These are phyloP conservation scores for Trifolium repens DNA, from an alignment of 306 rosid genomes.

Conservation along the genomic window DNA sequence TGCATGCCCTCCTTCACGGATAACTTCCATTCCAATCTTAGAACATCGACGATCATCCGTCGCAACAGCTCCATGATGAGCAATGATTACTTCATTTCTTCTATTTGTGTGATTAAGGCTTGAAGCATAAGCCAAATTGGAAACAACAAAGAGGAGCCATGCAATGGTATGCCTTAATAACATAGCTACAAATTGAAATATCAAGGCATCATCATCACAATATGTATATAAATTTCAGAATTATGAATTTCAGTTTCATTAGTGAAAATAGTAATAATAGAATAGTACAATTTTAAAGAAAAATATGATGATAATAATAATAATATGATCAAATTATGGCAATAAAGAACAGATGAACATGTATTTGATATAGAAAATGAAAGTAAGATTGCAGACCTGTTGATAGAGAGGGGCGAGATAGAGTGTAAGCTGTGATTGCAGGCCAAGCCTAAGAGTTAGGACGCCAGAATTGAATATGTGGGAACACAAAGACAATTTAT, in stretches of 20 bases:
- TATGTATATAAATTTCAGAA: not conserved
- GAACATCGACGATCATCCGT: constrained; percentile 75
- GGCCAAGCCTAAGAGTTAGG: not conserved
- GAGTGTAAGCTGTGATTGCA: not conserved
- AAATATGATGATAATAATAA: not conserved
- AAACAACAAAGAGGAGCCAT: constrained; percentile 42
- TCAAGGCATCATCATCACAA: not conserved
- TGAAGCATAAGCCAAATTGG: constrained; percentile 40
- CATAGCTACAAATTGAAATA: constrained; percentile 43
- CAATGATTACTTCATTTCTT: constrained; percentile 56
- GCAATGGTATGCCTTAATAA: constrained; percentile 44
- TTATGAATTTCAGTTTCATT: not conserved
- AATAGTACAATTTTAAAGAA: not conserved
- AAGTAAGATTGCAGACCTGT: constrained; percentile 3
- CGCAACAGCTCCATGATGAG: constrained; percentile 72
- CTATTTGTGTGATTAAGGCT: constrained; percentile 28
- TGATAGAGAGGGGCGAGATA: constrained; percentile 11
- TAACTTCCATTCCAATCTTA: constrained; percentile 59
- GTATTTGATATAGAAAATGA: not conserved
- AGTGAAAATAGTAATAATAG: not conserved
- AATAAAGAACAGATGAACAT: not conserved
- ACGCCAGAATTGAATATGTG: not conserved
- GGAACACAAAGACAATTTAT: not conserved
- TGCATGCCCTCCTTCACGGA: constrained; percentile 75
- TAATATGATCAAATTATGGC: not conserved